Conservation (phyloP, 257 asterid species). For the Leptodermis oblonga region DNA sequence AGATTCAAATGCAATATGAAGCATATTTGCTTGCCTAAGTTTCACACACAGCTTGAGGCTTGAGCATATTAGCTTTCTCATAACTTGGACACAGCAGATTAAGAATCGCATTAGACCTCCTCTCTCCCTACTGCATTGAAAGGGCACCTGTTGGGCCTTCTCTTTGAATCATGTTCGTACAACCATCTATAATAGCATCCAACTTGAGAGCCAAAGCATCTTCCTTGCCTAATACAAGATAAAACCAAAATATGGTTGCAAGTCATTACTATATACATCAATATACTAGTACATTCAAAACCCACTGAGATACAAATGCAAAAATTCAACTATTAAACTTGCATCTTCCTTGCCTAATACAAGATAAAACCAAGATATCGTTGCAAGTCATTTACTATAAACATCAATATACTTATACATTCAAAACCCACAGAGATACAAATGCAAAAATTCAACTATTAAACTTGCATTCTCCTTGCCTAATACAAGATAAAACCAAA, state of each 20-base stretch:
- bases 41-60: background rate
- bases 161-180: background rate
- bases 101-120: background rate
- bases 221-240: background rate
- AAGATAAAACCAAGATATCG: background rate
- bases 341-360: slow-evolving; percentile 10
- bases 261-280: background rate
- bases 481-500: background rate
- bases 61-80: background rate
- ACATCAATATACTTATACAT: background rate
- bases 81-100: background rate
- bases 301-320: no score
- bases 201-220: background rate
- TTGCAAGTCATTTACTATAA: background rate
- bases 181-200: background rate
- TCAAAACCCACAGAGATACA: background rate
- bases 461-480: background rate
- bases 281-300: no score
- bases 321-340: background rate
- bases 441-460: background rate
- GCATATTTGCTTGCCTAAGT: background rate
- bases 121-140: background rate
- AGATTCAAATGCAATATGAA: no score
- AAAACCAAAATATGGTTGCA: background rate
- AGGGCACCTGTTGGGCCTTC: background rate